A percentile compares a stretch with the other conserved stretches of the same genome.
These are phyloP conservation scores for Flaveria sonorensis DNA, from an alignment of 129 eudicot species.

Conservation along the genomic window DNA sequence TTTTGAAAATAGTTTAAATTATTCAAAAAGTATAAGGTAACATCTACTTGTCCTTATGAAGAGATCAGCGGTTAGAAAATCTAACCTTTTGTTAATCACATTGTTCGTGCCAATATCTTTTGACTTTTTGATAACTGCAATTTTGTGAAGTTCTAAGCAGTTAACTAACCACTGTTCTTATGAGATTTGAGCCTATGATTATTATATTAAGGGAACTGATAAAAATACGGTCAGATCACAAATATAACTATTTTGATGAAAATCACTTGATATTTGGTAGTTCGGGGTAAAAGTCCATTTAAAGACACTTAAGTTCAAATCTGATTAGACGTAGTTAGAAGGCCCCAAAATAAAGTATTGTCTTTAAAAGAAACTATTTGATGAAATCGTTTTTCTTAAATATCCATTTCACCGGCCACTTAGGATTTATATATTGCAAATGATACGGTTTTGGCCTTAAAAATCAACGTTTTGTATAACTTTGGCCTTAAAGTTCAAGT, in stretches of 20 bases:
- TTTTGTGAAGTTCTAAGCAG: background rate
- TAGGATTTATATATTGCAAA: background rate
- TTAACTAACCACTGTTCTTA: background rate
- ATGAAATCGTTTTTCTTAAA: no score
- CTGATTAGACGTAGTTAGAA: no score
- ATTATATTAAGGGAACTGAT: background rate
- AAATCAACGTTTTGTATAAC: background rate
- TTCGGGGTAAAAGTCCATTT: no score
- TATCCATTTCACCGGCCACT: background rate
- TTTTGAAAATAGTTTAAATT: background rate
- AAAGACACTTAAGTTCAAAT: no score
- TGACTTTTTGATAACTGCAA: slow-evolving; percentile 18
- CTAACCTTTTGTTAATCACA: background rate
- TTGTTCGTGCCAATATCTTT: slow-evolving; percentile 11
- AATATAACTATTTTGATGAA: background rate
- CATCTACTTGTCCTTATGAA: background rate
- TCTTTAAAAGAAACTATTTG: no score
- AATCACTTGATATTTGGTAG: no score
- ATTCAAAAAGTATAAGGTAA: background rate
- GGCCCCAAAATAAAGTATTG: no score
- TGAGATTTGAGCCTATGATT: background rate
- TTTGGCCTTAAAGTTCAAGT: no score
- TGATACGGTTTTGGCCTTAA: background rate
- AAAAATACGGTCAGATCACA: background rate
- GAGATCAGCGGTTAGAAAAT: background rate